Base-by-base conservation (phyloP, 306 rosid genomes). In the Cicer chorassanicum region DNA sequence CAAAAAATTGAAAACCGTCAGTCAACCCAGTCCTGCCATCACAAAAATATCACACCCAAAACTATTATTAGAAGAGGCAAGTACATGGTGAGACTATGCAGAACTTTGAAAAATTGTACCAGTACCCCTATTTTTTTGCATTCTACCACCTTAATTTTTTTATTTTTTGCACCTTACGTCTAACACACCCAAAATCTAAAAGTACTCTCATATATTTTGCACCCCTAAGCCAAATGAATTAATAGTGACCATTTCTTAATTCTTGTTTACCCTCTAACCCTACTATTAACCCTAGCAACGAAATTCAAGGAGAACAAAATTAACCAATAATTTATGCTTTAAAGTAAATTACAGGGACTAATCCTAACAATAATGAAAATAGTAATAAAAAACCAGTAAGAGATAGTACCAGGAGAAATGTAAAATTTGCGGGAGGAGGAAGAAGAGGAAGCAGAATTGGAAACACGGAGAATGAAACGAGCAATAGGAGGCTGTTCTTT, bases 401-500 rank as follows among this genome's bases (percentile, higher is more conserved):
- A 68, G 53, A 9, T 24, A 66, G 2, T 65, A 92, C 98, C 81
- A 12, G 92, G 93, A 55, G 98, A 90, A 72, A 87, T 78, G 69
- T 82, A 78, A 41, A 83, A 90, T 65, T 34, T 86, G 61, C 92
- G 93, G 40, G 86, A 72, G 29, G 86, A 59, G 2, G 65, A 59
- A 0, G 64, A 59, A 60, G 87, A 75, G 16, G 87, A 59, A 62
- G 86, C 89, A 38, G 88, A 21, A 70, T 59, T 86, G 15, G 87
- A 84, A 57, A 90, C 85, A 9, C 98, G 82, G 13, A 90, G 85
- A 73, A 86, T 79, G 78, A 90, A 92, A 16, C 96, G 92, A 81
- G 96, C 98, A 60, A 87, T 65, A 0, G 98, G 96, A 34, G 96
- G 98, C 18, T 89, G 97, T 61, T 92, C 96, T 82, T 87, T 92